These are phyloP conservation scores for Fusarium napiforme DNA, from an alignment of 2,329 filamentous ascomycete species.

Conservation along the genomic window DNA sequence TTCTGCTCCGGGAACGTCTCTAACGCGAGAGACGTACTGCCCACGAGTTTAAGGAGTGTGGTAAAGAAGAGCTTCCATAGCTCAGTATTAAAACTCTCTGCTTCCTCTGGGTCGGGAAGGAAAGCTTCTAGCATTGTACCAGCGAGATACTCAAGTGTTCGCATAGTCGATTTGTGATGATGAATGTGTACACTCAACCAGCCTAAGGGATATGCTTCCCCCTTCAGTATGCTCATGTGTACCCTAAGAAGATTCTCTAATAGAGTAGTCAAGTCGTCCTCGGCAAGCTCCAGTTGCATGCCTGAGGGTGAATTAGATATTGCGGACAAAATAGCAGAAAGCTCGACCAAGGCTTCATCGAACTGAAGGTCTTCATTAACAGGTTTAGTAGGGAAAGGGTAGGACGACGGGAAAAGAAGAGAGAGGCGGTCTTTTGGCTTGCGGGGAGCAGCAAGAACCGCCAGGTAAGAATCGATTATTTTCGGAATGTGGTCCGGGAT, in stretches of 20 bases:
- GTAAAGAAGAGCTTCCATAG: conserved; percentile 95
- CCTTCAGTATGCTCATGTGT: conserved; percentile 87
- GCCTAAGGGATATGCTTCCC: conserved; percentile 86
- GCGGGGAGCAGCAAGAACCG: conserved; percentile 69
- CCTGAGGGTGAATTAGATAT: conserved; percentile 77
- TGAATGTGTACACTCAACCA: conserved; percentile 96
- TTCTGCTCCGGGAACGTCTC: conserved; percentile 99
- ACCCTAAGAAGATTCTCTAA: conserved; percentile 84
- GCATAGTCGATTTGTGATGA: conserved; percentile 90
- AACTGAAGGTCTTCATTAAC: conserved; percentile 72
- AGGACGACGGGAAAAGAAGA: conserved; percentile 87
- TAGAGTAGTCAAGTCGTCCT: conserved; percentile 79
- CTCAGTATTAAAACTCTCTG: conserved; percentile 90
- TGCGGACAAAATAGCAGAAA: conserved; percentile 87
- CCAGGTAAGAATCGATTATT: conserved; percentile 87
- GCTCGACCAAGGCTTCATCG: conserved; percentile 88
- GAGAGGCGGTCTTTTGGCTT: conserved; percentile 76
- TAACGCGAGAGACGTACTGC: conserved; percentile 86
- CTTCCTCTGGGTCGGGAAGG: conserved; percentile 89
- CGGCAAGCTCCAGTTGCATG: conserved; percentile 79
- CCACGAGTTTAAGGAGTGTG: conserved; percentile 87
- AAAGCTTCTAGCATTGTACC: conserved; percentile 84
- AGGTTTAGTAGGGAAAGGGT: conserved; percentile 84
- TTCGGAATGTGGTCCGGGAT: conserved; percentile 91
- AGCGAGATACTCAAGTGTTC: conserved; percentile 83